These are phyloP conservation scores for Gaertneriomyces sp. DNA, from an alignment of 192 early-diverging fungal genomes.

Conservation along the genomic window DNA sequence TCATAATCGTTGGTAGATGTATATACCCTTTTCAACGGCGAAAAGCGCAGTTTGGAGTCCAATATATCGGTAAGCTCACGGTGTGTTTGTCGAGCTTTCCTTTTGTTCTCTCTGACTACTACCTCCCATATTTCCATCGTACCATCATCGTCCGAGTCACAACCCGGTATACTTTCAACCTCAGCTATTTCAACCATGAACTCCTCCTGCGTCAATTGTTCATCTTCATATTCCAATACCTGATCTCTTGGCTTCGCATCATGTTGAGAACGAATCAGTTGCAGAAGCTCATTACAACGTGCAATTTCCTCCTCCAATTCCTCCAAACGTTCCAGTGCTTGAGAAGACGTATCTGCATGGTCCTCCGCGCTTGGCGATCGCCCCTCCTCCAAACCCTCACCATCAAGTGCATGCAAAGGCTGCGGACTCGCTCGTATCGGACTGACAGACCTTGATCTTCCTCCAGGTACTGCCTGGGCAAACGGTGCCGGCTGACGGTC, in stretches of 20 bases:
- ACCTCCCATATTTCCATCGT: constrained; percentile 2
- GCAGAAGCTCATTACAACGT: constrained; percentile 1
- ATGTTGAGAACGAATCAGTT: background rate
- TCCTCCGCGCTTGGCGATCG: too few species aligned
- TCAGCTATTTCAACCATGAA: background rate
- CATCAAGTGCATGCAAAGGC: too few species aligned
- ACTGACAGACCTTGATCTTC: too few species aligned
- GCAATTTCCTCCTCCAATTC: constrained; percentile 4
- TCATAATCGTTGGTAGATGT: background rate
- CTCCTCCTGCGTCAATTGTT: background rate
- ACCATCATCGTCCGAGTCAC: background rate
- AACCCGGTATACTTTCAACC: background rate
- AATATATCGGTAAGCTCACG: background rate
- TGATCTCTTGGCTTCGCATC: background rate
- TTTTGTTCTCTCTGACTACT: background rate
- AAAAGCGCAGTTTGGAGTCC: background rate
- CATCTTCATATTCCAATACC: background rate
- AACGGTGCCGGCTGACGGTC: too few species aligned
- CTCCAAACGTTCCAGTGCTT: background rate
- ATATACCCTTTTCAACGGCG: background rate
- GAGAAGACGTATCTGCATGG: background rate
- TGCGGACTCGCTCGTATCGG: too few species aligned
- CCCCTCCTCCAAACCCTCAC: too few species aligned
- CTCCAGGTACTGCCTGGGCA: too few species aligned
- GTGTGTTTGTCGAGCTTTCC: background rate